These are phyloP conservation scores for Leccinum pellstonianum DNA, from an alignment of 768 basidiomycete species.

Conservation along the genomic window DNA sequence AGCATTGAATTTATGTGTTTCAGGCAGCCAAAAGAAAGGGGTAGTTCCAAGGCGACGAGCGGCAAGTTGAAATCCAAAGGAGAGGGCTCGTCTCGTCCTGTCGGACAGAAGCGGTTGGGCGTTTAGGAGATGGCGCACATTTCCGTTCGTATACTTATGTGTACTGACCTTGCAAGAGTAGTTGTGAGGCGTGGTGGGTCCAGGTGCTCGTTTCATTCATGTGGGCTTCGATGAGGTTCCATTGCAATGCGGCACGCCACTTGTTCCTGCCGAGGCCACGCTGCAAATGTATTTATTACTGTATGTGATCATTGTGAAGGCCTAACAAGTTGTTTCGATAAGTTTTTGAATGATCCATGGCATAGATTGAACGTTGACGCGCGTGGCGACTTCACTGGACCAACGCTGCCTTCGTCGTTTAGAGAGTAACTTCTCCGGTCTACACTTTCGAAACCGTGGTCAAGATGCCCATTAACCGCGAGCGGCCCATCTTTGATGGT, in stretches of 20 bases:
- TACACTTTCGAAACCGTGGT: background rate
- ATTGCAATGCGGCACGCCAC: background rate
- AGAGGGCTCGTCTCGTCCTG: constrained; percentile 15
- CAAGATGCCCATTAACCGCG: background rate
- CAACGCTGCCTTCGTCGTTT: background rate
- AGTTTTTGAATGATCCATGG: background rate
- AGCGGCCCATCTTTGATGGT: background rate
- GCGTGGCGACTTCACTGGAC: background rate
- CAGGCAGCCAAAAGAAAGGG: constrained; percentile 59
- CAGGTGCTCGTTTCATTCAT: background rate
- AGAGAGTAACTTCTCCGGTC: background rate
- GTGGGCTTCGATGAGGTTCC: background rate
- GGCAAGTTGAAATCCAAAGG: constrained; percentile 22
- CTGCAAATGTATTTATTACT: background rate
- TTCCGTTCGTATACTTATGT: background rate
- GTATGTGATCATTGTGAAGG: background rate
- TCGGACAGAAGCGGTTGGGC: constrained; percentile 22
- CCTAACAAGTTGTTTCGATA: background rate
- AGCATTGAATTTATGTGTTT: constrained; percentile 96
- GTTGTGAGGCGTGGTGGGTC: background rate
- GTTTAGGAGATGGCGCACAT: background rate
- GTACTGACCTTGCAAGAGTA: background rate
- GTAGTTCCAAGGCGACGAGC: constrained; percentile 14
- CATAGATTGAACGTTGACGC: background rate
- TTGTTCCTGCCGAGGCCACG: background rate